A percentile compares a stretch with the other conserved stretches of the same genome.
Evolutionary conservation across 805 yeast species (phyloP).

Genomic region (Cyberlindnera bimundalis): DNA sequence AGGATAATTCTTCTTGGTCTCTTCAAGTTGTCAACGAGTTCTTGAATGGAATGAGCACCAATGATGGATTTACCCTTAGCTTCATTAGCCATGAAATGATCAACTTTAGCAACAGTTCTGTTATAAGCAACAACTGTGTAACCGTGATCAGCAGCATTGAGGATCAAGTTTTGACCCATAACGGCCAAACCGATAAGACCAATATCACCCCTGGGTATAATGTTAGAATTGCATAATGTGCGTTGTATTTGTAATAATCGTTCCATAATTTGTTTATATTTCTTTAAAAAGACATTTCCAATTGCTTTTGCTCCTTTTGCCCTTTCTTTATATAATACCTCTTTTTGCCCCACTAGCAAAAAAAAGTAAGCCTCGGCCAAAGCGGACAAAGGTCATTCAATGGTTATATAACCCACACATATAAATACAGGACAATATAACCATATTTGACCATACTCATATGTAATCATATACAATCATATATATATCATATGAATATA

Average conservation of each 20-base stretch:
- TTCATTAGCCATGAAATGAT: constrained; percentile 87
- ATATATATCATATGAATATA: no score
- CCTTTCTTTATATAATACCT: no score
- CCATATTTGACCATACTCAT: no score
- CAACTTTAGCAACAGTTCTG: constrained; percentile 96
- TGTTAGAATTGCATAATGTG: constrained; percentile 18
- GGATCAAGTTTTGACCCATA: constrained; percentile 97
- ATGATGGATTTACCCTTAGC: constrained; percentile 96
- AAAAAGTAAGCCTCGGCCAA: constrained; percentile 3
- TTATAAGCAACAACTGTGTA: constrained; percentile 97
- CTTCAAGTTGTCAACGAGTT: constrained; percentile 83
- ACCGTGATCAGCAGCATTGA: constrained; percentile 98
- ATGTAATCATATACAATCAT: no score
- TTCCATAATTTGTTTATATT: neutral
- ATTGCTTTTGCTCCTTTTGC: neutral
- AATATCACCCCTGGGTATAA: constrained; percentile 72
- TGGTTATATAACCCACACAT: no score
- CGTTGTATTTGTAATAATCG: constrained; percentile 15
- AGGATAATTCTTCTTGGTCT: constrained; percentile 95
- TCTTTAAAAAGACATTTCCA: neutral
- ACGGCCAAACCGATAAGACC: constrained; percentile 99
- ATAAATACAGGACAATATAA: no score
- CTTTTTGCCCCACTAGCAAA: no score
- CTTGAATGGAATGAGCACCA: constrained; percentile 92
- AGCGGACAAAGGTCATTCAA: no score